Base-by-base conservation (phyloP, 371 early-diverging fungal species). In the Mucor velutinosus region DNA sequence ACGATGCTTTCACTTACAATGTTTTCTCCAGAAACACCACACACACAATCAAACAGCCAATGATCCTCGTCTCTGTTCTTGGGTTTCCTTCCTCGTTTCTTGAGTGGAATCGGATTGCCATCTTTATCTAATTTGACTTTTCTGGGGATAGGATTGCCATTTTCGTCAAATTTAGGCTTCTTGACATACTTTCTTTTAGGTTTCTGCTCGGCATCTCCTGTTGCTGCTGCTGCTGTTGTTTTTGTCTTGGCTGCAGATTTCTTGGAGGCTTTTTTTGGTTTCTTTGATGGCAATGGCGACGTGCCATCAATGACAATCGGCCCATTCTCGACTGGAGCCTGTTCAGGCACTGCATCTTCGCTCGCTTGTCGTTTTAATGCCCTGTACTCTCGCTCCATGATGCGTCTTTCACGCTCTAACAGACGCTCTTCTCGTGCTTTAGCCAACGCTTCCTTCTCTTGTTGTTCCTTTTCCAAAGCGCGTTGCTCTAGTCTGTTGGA, bases 1-100 rank as follows among this genome's bases (percentile, higher is more conserved):
- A 32, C 8, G 21, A 12, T 53, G 10, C 1, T 19, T 45, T 6
- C 2, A 59, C 61, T 64, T 82, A 86, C 87, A 74, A 88, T 63
- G 59, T 88, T 85, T 11, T 74, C 72, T 33, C 88, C 88, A 56
- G 76, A 75, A 0, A 88, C 79, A 17, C 88, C 88, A 61, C 88
- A 88, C 12, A 86, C 70, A 45, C 88, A 88, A 57, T 82, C 81
- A 70, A 88, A 88, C 3, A 66, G 59, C 88, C 88, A 88, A 41
- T 68, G 72, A 35, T 83, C 85, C 57, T 87, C 87, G 55, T 73
- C 71, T 21, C 67, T 75, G 6, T 75, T 62, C 32, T 68, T 74
- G 25, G 75, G 78, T 23, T 75, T 77, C 43, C 76, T 70, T 41
- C 76, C 75, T 63, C 80, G 53, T 21, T 79, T 73, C 58, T 76